A percentile compares a stretch with the other conserved stretches of the same genome.
These are phyloP conservation scores for Cornus controversa DNA, from an alignment of 148 eudicot genomes.

Conservation along the genomic window DNA sequence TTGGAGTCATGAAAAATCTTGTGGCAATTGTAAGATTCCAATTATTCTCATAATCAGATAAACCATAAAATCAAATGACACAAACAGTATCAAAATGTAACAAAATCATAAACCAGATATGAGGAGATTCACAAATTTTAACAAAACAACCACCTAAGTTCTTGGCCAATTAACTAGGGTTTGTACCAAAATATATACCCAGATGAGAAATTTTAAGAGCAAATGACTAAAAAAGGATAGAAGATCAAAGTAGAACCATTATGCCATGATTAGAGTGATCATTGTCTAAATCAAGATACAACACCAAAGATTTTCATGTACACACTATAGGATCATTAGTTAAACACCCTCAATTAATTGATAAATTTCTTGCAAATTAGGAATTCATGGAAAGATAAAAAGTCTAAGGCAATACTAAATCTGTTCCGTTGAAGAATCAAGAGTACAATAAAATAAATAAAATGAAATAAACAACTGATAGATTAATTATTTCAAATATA, in stretches of 20 bases:
- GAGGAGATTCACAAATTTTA: background rate
- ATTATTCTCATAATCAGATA: background rate
- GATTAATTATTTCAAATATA: background rate
- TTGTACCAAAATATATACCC: background rate
- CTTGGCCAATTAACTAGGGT: background rate
- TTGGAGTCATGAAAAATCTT: too few relatives aligned
- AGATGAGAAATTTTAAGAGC: background rate
- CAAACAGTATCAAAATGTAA: background rate
- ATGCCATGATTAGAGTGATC: background rate
- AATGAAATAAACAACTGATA: background rate
- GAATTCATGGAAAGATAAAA: background rate
- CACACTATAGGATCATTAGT: background rate
- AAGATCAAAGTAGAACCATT: background rate
- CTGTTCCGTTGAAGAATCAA: background rate
- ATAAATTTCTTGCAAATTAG: background rate
- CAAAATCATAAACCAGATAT: background rate
- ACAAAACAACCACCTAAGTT: background rate
- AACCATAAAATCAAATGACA: background rate
- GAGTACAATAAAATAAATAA: background rate
- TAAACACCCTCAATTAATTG: background rate
- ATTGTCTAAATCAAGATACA: background rate
- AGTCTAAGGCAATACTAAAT: background rate
- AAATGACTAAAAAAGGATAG: background rate
- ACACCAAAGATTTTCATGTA: background rate
- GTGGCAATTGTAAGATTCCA: background rate